These are phyloP conservation scores for Microbotryum lychnidis-dioicae DNA, from an alignment of 1,284 basidiomycete species.

Conservation along the genomic window DNA sequence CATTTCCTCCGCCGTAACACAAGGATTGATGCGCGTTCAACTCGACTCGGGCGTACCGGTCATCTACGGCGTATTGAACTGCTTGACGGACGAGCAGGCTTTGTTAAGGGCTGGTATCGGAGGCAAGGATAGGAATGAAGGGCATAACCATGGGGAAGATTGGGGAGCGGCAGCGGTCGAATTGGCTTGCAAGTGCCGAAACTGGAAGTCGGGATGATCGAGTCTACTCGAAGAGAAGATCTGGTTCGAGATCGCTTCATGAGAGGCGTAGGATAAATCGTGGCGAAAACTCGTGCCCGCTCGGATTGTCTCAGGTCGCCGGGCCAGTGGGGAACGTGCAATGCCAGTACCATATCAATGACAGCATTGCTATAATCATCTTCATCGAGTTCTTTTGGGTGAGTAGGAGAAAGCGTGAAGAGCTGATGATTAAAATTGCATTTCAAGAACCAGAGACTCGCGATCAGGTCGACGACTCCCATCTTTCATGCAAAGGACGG, in stretches of 20 bases:
- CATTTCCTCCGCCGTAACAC: constrained; percentile 85
- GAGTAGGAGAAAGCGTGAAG: no score
- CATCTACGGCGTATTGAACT: constrained; percentile 93
- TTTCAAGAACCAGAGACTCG: no score
- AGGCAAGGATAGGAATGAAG: constrained; percentile 47
- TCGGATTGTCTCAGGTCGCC: no score
- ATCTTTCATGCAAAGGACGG: no score
- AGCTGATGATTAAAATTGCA: no score
- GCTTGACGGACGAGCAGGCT: constrained; percentile 87
- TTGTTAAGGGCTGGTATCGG: constrained; percentile 80
- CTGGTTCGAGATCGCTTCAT: not conserved
- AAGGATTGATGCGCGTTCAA: constrained; percentile 88
- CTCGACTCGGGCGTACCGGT: constrained; percentile 90
- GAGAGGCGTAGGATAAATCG: not conserved
- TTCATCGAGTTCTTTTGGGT: no score
- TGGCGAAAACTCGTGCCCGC: not conserved
- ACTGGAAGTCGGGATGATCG: constrained; percentile 48
- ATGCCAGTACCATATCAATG: no score
- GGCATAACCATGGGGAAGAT: constrained; percentile 91
- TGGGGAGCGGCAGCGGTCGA: constrained; percentile 95
- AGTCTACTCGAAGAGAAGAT: constrained; percentile 9
- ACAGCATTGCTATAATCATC: no score
- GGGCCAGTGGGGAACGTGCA: no score
- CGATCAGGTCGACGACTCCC: no score
- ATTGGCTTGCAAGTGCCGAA: constrained; percentile 63